Evolutionary conservation across 2,329 filamentous ascomycete genomes (phyloP).

Genomic region (Monosporascus sp.): DNA sequence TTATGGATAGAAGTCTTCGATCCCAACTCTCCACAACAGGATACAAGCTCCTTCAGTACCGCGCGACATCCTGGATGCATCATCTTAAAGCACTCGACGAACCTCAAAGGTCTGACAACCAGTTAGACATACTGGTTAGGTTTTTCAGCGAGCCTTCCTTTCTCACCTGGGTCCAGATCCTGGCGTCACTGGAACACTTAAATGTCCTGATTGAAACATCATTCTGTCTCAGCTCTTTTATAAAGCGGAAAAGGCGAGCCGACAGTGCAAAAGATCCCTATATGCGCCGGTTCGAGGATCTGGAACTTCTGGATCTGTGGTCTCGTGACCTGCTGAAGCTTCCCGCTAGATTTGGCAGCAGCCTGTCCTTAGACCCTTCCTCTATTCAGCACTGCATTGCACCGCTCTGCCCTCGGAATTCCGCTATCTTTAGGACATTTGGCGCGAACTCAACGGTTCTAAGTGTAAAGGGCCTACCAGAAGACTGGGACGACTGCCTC

Average conservation of each 20-base stretch:
- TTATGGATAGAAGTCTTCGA: neutral
- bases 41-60: constrained; percentile 4
- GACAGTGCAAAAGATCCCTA: neutral
- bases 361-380: constrained; percentile 1
- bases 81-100: constrained; percentile 1
- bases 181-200: constrained; percentile 6
- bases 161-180: constrained; percentile 8
- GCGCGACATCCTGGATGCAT: constrained; percentile 4
- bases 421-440: neutral
- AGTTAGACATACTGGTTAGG: constrained; percentile 1
- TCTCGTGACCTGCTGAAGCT: constrained; percentile 8
- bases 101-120: neutral
- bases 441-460: neutral
- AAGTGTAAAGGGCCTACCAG: neutral
- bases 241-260: neutral
- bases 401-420: neutral
- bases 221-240: neutral
- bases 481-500: constrained; percentile 9
- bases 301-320: constrained; percentile 8
- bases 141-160: constrained; percentile 5
- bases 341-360: constrained; percentile 5
- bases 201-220: constrained; percentile 4
- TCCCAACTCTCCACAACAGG: neutral
- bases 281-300: neutral
- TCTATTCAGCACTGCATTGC: constrained; percentile 2